Percentiles rank a stretch among this genome's conserved stretches.
Evolutionary conservation across 1,284 basidiomycete genomes (phyloP).

Genomic region (Cystobasidium pallidum): DNA sequence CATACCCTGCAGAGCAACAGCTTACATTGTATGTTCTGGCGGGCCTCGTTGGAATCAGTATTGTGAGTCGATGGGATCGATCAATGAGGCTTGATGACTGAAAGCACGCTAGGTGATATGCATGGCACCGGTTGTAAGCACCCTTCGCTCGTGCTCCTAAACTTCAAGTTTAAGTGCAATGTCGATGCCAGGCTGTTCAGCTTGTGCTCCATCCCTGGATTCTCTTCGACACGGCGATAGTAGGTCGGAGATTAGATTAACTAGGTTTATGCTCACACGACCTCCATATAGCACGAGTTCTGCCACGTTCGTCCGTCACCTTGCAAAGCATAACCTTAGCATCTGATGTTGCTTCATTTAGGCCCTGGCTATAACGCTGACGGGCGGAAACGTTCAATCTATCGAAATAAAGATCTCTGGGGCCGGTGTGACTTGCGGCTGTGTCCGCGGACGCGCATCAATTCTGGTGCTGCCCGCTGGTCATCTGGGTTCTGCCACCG

Average conservation of each 20-base stretch:
- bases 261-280: neutral
- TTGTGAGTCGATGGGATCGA: neutral
- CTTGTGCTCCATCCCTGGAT: slow-evolving; percentile 28
- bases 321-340: too few species aligned
- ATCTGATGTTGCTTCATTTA: neutral
- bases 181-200: neutral
- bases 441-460: neutral
- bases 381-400: slow-evolving; percentile 2
- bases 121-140: neutral
- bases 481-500: slow-evolving; percentile 19
- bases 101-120: neutral
- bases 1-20: slow-evolving; percentile 25
- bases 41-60: slow-evolving; percentile 1
- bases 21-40: slow-evolving; percentile 36
- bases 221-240: slow-evolving; percentile 28
- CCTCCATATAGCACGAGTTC: slow-evolving; percentile 29
- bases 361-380: slow-evolving; percentile 10
- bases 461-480: slow-evolving; percentile 13
- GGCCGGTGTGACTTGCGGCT: slow-evolving; percentile 5
- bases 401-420: slow-evolving; percentile 24
- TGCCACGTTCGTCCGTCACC: slow-evolving; percentile 15
- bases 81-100: neutral
- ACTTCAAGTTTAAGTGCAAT: neutral
- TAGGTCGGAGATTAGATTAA: neutral
- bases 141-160: neutral